Conservation (phyloP, 371 early-diverging fungal genomes). For the Rhizomucor miehei region DNA sequence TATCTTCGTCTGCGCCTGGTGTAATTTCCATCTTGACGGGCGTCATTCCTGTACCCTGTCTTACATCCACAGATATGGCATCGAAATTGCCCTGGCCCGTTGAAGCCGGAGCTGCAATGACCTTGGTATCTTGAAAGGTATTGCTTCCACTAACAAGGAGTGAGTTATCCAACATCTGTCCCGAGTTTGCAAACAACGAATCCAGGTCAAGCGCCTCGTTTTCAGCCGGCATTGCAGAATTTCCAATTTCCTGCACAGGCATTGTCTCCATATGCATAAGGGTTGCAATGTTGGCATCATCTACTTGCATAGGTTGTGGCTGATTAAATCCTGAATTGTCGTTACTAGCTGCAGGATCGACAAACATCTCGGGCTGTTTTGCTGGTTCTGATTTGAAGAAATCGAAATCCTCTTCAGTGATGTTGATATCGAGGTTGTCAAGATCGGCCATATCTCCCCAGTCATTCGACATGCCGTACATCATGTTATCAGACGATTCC, state of each 20-base stretch:
- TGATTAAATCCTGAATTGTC: not conserved
- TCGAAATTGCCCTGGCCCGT: not conserved
- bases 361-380: not conserved
- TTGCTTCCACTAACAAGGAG: not conserved
- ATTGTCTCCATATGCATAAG: slow-evolving; percentile 2
- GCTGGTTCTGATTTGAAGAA: slow-evolving; percentile 28
- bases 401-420: slow-evolving; percentile 51
- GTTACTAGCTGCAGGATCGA: not conserved
- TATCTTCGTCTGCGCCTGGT: not conserved
- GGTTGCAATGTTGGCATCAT: not conserved
- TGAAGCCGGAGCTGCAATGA: not conserved
- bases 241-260: not conserved
- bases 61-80: not conserved
- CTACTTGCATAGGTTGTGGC: not conserved
- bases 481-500: slow-evolving; percentile 2
- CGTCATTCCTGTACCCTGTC: not conserved
- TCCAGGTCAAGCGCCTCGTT: not conserved
- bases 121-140: not conserved
- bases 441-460: slow-evolving; percentile 43
- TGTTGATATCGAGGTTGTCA: slow-evolving; percentile 40
- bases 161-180: not conserved
- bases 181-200: not conserved
- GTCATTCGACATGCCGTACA: slow-evolving; percentile 18
- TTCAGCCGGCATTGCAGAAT: not conserved
- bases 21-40: not conserved